Evolutionary conservation across 768 basidiomycete genomes (phyloP).

Genomic region (Collybiopsis confluens): DNA sequence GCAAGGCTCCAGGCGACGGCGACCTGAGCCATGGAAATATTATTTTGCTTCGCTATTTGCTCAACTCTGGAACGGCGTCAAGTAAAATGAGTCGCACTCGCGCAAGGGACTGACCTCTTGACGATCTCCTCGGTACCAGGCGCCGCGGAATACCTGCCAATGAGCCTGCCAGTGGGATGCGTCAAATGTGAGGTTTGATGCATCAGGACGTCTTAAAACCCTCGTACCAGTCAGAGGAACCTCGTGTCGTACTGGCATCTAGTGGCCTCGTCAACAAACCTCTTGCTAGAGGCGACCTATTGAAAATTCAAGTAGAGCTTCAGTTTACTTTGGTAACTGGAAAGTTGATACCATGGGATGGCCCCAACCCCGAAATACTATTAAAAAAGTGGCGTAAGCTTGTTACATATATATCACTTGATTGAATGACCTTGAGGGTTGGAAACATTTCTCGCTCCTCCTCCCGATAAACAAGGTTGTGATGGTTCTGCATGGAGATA

Average conservation of each 20-base stretch:
- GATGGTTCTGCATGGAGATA: constrained; percentile 64
- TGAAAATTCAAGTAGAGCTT: too few species aligned
- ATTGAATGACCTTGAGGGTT: constrained; percentile 20
- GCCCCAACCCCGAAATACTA: constrained; percentile 39
- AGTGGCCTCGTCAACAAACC: not conserved
- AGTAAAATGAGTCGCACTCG: not conserved
- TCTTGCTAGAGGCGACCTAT: constrained; percentile 22
- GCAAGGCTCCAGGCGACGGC: constrained; percentile 38
- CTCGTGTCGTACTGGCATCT: constrained; percentile 21
- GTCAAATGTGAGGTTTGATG: too few species aligned
- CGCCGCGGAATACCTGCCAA: constrained; percentile 6
- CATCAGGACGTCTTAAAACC: not conserved
- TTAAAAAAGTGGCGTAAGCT: too few species aligned
- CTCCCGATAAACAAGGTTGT: constrained; percentile 54
- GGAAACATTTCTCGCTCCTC: constrained; percentile 62
- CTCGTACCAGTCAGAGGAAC: constrained; percentile 14
- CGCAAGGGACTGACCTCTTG: constrained; percentile 23
- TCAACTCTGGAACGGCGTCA: constrained; percentile 31
- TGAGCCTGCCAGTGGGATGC: too few species aligned
- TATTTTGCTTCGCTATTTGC: constrained; percentile 38
- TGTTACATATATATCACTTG: too few species aligned
- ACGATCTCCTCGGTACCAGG: constrained; percentile 19
- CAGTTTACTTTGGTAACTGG: too few species aligned
- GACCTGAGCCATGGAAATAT: constrained; percentile 42
- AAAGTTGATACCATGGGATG: constrained; percentile 32